Evolutionary conservation across 345 rosid genomes (phyloP), one percentile per base, ranked within the genome.

Genomic region (Abelmoschus esculentus): DNA sequence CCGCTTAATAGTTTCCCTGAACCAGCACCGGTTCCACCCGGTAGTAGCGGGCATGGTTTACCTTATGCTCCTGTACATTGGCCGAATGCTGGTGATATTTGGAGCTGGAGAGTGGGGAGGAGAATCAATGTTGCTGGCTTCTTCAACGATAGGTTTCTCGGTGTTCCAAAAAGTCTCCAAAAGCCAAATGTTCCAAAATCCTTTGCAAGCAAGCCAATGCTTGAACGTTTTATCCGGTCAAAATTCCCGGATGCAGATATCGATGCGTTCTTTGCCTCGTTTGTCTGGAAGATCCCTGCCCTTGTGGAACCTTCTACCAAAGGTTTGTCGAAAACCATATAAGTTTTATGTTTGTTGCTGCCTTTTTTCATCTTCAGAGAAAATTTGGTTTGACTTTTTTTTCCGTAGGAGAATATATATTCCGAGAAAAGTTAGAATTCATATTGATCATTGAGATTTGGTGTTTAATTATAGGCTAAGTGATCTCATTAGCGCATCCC

Each of bases 101-200:
- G 98, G 97, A 69, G 69, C 50, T 93, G 98, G 98, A 85, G 76
- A 70, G 98, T 91, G 62, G 98, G 98, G 71, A 89, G 26, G 77
- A 84, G 97, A 82, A 81, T 78, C 55, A 71, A 52, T 49, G 11
- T 0, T 58, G 49, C 75, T 6, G 97, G 97, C 15, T 62, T 81
- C 67, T 84, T 75, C 65, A 58, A 46, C 11, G 98, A 93, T 67
- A 75, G 97, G 69, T 88, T 72, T 68, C 31, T 93, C 6, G 79
- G 61, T 72, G 84, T 83, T 74, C 98, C 97, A 4, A 73, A 52
- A 22, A 74, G 83, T 70, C 85, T 90, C 69, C 60, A 40, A 50
- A 29, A 13, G 54, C 54, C 40, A 34, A 61, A 72, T 46, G 29
- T 17, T 62, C 60, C 79, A 4, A 75, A 70, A 67, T 7, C 67